Conservation (phyloP, 2,329 filamentous ascomycete genomes). For the Paecilomyces sp. region DNA sequence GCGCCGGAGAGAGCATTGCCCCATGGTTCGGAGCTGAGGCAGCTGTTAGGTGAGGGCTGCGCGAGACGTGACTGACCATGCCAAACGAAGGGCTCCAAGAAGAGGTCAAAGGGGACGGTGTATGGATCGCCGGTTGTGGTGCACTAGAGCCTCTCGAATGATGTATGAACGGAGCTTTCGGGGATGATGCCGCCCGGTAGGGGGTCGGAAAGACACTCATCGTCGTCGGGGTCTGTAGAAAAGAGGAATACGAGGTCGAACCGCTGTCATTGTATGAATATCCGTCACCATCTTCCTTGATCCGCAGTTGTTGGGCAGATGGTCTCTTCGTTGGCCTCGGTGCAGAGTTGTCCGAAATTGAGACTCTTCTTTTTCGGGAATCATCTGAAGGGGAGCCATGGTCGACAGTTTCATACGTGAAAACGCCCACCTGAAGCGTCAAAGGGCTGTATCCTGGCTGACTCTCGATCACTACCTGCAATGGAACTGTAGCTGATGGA, state of each 20-base stretch:
- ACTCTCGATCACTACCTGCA: conserved; percentile 55
- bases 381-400: conserved; percentile 33
- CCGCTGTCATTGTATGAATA: conserved; percentile 49
- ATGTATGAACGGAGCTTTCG: conserved; percentile 34
- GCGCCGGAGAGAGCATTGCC: conserved; percentile 39
- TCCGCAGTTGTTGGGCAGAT: conserved; percentile 40
- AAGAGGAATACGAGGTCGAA: conserved; percentile 42
- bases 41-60: conserved; percentile 37
- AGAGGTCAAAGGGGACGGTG: conserved; percentile 42
- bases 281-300: conserved; percentile 44
- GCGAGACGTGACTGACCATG: conserved; percentile 36
- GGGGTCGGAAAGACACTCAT: conserved; percentile 32
- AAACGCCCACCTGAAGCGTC: conserved; percentile 52
- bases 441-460: conserved; percentile 45
- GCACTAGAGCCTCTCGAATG: conserved; percentile 33
- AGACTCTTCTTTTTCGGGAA: conserved; percentile 52
- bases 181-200: conserved; percentile 30
- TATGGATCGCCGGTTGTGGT: conserved; percentile 38
- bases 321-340: conserved; percentile 43
- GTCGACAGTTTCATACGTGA: conserved; percentile 50
- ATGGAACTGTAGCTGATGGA: conserved; percentile 48
- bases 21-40: conserved; percentile 27
- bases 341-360: conserved; percentile 41
- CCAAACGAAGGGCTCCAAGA: conserved; percentile 44
- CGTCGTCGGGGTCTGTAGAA: conserved; percentile 42